Evolutionary conservation across 495 filamentous ascomycete genomes (phyloP).

Genomic region (Neurospora sublineolata): DNA sequence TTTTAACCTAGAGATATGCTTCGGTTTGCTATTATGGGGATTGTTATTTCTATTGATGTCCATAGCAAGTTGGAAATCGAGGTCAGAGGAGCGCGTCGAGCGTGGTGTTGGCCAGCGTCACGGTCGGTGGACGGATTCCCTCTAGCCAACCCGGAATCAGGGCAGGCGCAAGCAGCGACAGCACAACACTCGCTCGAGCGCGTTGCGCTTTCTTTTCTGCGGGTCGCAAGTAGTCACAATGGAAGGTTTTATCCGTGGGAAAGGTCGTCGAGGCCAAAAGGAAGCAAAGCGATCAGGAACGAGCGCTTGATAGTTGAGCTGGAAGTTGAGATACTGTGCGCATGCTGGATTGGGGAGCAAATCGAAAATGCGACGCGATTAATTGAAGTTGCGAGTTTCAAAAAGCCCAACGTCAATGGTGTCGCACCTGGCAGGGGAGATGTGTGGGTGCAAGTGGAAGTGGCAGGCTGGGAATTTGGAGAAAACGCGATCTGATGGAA

Average conservation of each 20-base stretch:
- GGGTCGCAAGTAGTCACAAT: neutral
- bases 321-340: neutral
- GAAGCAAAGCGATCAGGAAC: neutral
- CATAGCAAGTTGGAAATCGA: slow-evolving; percentile 13
- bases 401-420: neutral
- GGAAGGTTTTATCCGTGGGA: neutral
- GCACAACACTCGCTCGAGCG: neutral
- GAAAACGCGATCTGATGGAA: neutral
- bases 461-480: neutral
- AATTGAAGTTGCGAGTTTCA: neutral
- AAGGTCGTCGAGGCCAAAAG: neutral
- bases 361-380: neutral
- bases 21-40: slow-evolving; percentile 15
- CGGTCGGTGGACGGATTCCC: neutral
- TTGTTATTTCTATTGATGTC: slow-evolving; percentile 23
- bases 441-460: neutral
- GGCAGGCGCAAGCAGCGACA: neutral
- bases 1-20: slow-evolving; percentile 25
- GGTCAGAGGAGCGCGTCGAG: slow-evolving; percentile 11
- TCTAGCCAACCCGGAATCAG: neutral
- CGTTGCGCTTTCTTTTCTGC: neutral
- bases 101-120: slow-evolving; percentile 4
- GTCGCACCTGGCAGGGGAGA: neutral
- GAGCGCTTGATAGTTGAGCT: neutral
- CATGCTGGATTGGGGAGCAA: neutral